Evolutionary conservation across 1,139 yeast species (phyloP), one percentile per base, ranked within the genome.

Genomic region (Pichia sp.): DNA sequence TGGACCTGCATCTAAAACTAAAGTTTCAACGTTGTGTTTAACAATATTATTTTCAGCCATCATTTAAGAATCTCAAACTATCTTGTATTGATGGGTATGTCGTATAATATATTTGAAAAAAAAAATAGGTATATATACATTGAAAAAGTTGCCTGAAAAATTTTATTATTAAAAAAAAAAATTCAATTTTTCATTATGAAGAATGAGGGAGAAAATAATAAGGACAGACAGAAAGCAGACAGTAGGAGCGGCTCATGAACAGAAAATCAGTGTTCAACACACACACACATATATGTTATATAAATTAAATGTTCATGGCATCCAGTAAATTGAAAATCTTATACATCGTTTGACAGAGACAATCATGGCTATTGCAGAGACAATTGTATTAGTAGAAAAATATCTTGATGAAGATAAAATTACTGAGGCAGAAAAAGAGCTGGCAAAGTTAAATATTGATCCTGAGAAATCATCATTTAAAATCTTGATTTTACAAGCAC

Each of bases 1-100:
- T 9, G 98, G 98, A 48, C 96, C 95, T 7, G 97, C 97, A 74
- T 92, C 98, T 56, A 92, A 74, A 18, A 92, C 84, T 50, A 92
- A 70, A 2, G 82, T 70, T 51, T 74, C 71, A 35, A 81, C 79
- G 47, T 66, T 66, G 5, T 52, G 42, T 10, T 45, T 18, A 48
- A 57, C 8, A 11, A 5, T n/a, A 5, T n/a, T 2, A 28, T 9
- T 37, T 53, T 53, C 49, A 11, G 44, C 6, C 44, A 40, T 40
- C 3, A 3, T 36, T 10, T 26, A 32, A 33, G 34, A 41, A 18
- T 29, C 36, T 27, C 4, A 25, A 31, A 30, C 32, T 8, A 30
- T 30, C 32, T 30, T 30, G 8, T 8, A 6, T 6, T 30, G 32
- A 8, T 30, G 32, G 32, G 18, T 18, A 18, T 30, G 32, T 6